Percentiles rank a stretch among this genome's conserved stretches.
Evolutionary conservation across 2,329 filamentous ascomycete genomes (phyloP).

Genomic region (Xylaria sp.): DNA sequence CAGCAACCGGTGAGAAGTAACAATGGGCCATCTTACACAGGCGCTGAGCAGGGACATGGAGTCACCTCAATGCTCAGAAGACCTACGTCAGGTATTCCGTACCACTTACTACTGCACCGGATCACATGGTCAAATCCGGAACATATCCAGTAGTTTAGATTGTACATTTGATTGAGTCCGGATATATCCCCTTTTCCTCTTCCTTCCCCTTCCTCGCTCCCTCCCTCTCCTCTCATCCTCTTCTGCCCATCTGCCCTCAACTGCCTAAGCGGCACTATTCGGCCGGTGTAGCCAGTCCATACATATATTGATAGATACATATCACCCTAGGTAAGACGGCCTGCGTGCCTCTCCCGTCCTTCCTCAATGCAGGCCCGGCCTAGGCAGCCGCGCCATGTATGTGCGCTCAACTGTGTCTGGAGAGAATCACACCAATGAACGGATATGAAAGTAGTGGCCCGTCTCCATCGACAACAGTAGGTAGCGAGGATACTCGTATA

Average conservation of each 20-base stretch:
- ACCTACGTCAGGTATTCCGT: too few species aligned
- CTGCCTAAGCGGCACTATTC: not conserved
- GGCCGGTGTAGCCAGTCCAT: not conserved
- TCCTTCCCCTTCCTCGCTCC: too few species aligned
- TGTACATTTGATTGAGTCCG: too few species aligned
- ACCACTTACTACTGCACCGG: too few species aligned
- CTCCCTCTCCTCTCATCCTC: too few species aligned
- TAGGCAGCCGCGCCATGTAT: not conserved
- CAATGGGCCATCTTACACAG: too few species aligned
- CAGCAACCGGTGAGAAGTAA: too few species aligned
- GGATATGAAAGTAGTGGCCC: not conserved
- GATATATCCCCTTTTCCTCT: too few species aligned
- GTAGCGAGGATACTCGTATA: conserved; percentile 13
- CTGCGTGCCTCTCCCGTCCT: not conserved
- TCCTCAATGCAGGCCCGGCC: not conserved
- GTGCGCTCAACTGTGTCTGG: not conserved
- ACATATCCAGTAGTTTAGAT: too few species aligned
- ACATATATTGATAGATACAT: not conserved
- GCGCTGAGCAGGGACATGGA: too few species aligned
- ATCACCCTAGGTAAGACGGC: not conserved
- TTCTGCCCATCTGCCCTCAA: not conserved
- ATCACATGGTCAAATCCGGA: too few species aligned
- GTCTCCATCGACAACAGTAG: not conserved
- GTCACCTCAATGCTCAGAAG: too few species aligned
- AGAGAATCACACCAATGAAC: not conserved